Evolutionary conservation across 2,329 filamentous ascomycete genomes (phyloP), one percentile per base, ranked within the genome.

Genomic region (Fusarium pseudoanthophilum): DNA sequence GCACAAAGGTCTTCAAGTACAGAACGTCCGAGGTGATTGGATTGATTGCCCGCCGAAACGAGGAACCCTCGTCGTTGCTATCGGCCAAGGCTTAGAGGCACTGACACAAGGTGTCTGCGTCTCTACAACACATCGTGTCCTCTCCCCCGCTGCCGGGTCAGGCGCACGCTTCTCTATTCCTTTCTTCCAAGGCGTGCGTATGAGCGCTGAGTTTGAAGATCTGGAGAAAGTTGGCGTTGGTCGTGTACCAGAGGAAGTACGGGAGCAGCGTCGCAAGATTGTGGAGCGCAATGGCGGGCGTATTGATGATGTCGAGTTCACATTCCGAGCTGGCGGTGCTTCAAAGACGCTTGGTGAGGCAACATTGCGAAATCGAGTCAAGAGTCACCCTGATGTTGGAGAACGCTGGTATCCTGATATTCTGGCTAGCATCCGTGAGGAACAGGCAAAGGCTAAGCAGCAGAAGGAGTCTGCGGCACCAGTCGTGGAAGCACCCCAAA

Each of bases 71-170:
- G 94, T 97, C 4, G 94, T 97, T 2, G 94, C 93, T 14, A 95
- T 97, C 75, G 94, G 94, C 0, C 94, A 97, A 82, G 94, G 93
- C 0, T 87, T 97, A 77, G 94, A 97, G 84, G 94, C 94, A 9
- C 83, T 97, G 74, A 97, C 94, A 26, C 90, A 90, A 70, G 94
- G 94, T 37, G 94, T 96, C 6, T 96, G 94, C 80, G 90, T 92
- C 73, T 89, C 90, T 71, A 97, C 94, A 6, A 96, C 94, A 45
- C 94, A 97, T 82, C 88, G 94, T 15, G 94, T 97, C 40, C 85
- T 96, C n/a, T 92, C 90, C 36, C 94, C 94, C 0, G 79, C 84
- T 3, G 89, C 89, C 13, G 93, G 93, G 18, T 84, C 88, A 15
- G 94, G 93, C 8, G 86, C 94, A 37, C 86, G 94, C 61, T 95